Percentiles rank a stretch among this genome's conserved stretches.
Evolutionary conservation across 306 rosid species (phyloP).

Genomic region (Cicer judaicum): DNA sequence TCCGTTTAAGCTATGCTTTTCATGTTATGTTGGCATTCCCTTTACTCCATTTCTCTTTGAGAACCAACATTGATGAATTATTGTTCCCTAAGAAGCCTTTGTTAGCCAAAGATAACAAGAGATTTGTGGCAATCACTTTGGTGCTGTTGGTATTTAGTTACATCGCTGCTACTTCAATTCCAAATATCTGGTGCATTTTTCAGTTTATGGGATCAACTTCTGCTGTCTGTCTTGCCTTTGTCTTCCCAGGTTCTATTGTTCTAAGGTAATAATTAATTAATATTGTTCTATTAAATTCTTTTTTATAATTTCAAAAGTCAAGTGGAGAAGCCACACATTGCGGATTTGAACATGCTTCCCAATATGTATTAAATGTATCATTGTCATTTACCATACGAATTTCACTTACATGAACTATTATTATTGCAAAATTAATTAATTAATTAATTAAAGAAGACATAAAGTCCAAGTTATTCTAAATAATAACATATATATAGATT

Average conservation of each 20-base stretch:
- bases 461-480: too few species aligned
- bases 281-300: neutral
- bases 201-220: conserved; percentile 94
- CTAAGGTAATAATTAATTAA: conserved; percentile 59
- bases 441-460: too few species aligned
- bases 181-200: conserved; percentile 87
- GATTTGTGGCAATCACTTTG: conserved; percentile 68
- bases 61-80: conserved; percentile 79
- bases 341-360: too few species aligned
- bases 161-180: conserved; percentile 74
- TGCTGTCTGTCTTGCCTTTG: conserved; percentile 83
- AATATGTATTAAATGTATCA: too few species aligned
- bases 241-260: conserved; percentile 86
- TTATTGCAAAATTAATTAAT: too few species aligned
- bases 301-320: too few species aligned
- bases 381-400: too few species aligned
- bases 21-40: conserved; percentile 87
- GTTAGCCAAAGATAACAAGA: conserved; percentile 58
- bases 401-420: too few species aligned
- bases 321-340: too few species aligned
- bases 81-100: conserved; percentile 68
- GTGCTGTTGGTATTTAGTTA: conserved; percentile 62
- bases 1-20: conserved; percentile 81
- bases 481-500: too few species aligned
- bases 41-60: conserved; percentile 75